These are phyloP conservation scores for Mycena indigotica DNA, from an alignment of 768 basidiomycete genomes.

Conservation along the genomic window DNA sequence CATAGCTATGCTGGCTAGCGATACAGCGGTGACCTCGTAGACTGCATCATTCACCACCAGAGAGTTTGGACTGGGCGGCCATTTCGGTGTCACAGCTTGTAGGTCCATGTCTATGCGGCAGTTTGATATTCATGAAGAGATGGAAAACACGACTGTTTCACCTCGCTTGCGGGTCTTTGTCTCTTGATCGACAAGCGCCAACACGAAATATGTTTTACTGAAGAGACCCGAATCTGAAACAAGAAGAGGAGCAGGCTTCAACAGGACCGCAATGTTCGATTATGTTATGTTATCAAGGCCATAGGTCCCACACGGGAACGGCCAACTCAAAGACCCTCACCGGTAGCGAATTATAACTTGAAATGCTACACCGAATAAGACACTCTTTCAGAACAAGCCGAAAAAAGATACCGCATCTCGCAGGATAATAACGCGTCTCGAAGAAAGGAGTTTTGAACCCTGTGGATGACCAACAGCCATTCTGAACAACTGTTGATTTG, in stretches of 20 bases:
- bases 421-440: conserved; percentile 83
- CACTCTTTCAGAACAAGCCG: neutral
- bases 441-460: conserved; percentile 64
- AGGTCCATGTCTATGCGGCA: conserved; percentile 53
- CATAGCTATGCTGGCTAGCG: conserved; percentile 72
- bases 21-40: conserved; percentile 69
- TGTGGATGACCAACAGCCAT: conserved; percentile 62
- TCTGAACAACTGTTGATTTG: conserved; percentile 64
- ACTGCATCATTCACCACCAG: conserved; percentile 52
- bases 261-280: conserved; percentile 66
- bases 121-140: neutral
- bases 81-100: conserved; percentile 67
- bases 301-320: too few relatives aligned
- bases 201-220: conserved; percentile 61
- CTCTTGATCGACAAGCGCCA: conserved; percentile 69
- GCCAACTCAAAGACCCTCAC: too few relatives aligned
- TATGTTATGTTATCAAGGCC: too few relatives aligned
- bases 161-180: conserved; percentile 61
- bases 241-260: conserved; percentile 63
- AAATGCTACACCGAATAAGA: conserved; percentile 64
- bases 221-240: conserved; percentile 43
- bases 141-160: conserved; percentile 27
- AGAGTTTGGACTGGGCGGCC: conserved; percentile 64
- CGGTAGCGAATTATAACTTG: too few relatives aligned
- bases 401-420: conserved; percentile 68